These are phyloP conservation scores for Trichophyton mentagrophytes DNA, from an alignment of 2,329 filamentous ascomycete species.

Conservation along the genomic window DNA sequence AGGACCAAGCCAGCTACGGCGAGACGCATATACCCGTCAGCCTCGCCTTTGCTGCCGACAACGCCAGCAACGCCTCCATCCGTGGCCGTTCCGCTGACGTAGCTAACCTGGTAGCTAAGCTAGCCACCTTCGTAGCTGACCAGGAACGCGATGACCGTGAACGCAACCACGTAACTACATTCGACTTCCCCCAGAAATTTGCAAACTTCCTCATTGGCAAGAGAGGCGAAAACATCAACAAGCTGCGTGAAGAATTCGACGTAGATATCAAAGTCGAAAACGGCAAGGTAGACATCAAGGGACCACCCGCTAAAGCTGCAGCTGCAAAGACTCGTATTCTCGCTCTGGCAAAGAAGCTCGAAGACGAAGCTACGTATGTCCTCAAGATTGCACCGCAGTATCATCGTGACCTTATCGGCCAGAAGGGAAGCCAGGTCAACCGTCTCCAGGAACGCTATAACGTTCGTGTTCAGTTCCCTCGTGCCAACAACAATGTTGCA, in stretches of 20 bases:
- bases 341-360: conserved; percentile 64
- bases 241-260: conserved; percentile 55
- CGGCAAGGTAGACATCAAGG: conserved; percentile 89
- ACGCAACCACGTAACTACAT: conserved; percentile 70
- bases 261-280: conserved; percentile 80
- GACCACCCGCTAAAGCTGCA: conserved; percentile 88
- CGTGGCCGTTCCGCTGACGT: conserved; percentile 65
- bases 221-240: conserved; percentile 56
- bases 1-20: conserved; percentile 41
- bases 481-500: conserved; percentile 38
- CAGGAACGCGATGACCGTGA: conserved; percentile 90
- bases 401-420: conserved; percentile 85
- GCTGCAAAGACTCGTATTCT: conserved; percentile 71
- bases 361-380: conserved; percentile 77
- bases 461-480: conserved; percentile 92
- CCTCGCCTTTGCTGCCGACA: conserved; percentile 30
- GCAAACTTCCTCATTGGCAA: conserved; percentile 70
- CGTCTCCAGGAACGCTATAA: conserved; percentile 84
- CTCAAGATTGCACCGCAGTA: conserved; percentile 89
- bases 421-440: conserved; percentile 77
- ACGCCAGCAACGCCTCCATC: conserved; percentile 49
- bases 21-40: conserved; percentile 45
- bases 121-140: conserved; percentile 67
- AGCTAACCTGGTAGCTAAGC: conserved; percentile 57
- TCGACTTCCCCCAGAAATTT: conserved; percentile 90